Evolutionary conservation across 1,284 basidiomycete genomes (phyloP).

Genomic region (Ceratobasidium sp.): DNA sequence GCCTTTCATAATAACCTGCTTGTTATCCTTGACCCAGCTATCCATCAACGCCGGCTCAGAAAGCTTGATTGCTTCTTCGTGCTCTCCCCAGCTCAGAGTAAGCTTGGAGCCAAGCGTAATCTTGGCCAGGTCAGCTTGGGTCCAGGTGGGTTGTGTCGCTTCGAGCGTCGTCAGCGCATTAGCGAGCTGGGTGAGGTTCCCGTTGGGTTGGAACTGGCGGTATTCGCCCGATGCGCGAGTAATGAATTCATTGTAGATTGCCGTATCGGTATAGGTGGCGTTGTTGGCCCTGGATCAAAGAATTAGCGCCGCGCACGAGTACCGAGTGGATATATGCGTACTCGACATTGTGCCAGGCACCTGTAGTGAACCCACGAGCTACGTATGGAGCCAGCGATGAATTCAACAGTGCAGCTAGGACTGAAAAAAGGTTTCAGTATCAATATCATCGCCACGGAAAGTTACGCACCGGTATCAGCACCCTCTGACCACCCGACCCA

Average conservation of each 20-base stretch:
- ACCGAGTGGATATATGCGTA: background rate
- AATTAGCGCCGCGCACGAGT: background rate
- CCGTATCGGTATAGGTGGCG: background rate
- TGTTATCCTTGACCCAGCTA: background rate
- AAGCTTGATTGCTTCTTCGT: conserved; percentile 9
- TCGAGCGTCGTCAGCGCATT: conserved; percentile 7
- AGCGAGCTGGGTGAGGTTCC: conserved; percentile 14
- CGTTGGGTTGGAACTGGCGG: conserved; percentile 4
- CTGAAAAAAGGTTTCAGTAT: background rate
- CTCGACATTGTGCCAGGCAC: conserved; percentile 10
- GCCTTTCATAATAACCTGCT: background rate
- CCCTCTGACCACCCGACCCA: conserved; percentile 25
- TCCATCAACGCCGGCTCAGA: background rate
- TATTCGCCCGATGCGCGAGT: conserved; percentile 5
- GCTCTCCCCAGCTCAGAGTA: conserved; percentile 8
- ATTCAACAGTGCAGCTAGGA: conserved; percentile 4
- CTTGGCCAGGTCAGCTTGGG: conserved; percentile 1
- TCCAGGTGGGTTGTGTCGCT: conserved; percentile 2
- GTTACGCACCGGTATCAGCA: background rate
- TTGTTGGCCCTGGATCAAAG: background rate
- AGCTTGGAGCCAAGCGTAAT: background rate
- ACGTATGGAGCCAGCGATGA: background rate
- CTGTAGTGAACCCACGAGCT: conserved; percentile 7
- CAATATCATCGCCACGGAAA: background rate
- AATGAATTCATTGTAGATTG: conserved; percentile 17